Evolutionary conservation across 805 yeast species (phyloP), one percentile per base, ranked within the genome.

Genomic region (Ogataea parapolymorpha): DNA sequence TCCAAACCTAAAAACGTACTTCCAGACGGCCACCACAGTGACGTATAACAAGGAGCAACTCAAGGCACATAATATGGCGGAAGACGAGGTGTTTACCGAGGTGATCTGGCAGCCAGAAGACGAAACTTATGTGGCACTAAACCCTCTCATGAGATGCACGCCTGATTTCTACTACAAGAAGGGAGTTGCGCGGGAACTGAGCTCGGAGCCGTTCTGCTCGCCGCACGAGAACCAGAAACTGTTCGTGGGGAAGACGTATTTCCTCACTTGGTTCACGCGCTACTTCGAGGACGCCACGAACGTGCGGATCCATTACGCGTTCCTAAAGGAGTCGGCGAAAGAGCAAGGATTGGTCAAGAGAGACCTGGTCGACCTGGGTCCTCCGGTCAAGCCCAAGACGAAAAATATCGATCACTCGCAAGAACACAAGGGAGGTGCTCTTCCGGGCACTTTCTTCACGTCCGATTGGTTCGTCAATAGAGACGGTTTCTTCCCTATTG

Each of bases 101-200:
- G 79, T 75, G 31, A 55, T 62, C 15, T 72, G 59, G 53, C 57
- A 75, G 16, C 80, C 77, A 5, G 95, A 87, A 61, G 95, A 85
- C 60, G 71, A 72, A n/a, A 78, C 85, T 0, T 82, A 85, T 54
- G 81, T 79, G 20, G 65, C 73, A 14, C 68, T 88, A 58, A 85
- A 82, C 56, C 96, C 96, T 0, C 61, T 88, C 35, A 74, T 86
- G 55, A 74, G 96, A 64, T 88, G 96, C 65, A 85, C 89, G 4
- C 96, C 96, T 2, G 82, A 82, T 39, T 64, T 75, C 35, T 88
- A 85, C 58, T 71, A 67, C 54, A 74, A 71, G 50, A 82, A 80
- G 56, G 91, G 90, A 7, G 44, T 68, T 26, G 81, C 79, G 23
- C 78, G 79, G 50, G 63, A 67, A 46, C 59, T 63, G 13, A 53